These are phyloP conservation scores for Lizanozyma gosingica DNA, from an alignment of 1,139 yeast genomes.

Conservation along the genomic window DNA sequence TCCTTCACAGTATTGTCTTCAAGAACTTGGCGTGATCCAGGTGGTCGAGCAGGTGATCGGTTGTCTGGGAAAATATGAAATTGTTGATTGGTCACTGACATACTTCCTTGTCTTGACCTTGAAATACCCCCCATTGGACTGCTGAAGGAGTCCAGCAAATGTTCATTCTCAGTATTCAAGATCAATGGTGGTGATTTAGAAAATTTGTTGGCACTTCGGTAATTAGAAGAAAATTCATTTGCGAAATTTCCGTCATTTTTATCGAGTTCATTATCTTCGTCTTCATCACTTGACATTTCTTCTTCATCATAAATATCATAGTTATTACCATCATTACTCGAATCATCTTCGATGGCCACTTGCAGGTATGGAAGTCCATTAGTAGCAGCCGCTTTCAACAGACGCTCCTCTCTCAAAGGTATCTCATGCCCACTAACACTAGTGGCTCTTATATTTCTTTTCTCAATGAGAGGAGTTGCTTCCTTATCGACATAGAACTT, in stretches of 20 bases:
- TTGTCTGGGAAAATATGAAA: background rate
- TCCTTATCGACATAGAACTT: conserved; percentile 57
- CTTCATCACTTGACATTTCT: conserved; percentile 25
- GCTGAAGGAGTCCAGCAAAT: background rate
- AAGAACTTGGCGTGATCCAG: background rate
- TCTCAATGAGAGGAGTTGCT: conserved; percentile 17
- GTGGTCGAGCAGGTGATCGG: background rate
- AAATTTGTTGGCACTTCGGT: conserved; percentile 9
- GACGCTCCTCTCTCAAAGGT: conserved; percentile 8
- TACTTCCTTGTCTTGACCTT: background rate
- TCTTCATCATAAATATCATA: conserved; percentile 16
- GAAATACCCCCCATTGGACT: background rate
- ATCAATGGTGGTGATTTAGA: conserved; percentile 21
- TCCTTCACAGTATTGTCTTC: background rate
- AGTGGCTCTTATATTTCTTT: conserved; percentile 26
- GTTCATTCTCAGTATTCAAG: conserved; percentile 12
- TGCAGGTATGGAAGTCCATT: background rate
- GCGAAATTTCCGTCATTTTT: conserved; percentile 8
- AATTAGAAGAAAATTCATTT: conserved; percentile 2
- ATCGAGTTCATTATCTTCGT: conserved; percentile 15
- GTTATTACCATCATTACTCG: conserved; percentile 17
- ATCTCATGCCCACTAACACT: conserved; percentile 31
- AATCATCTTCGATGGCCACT: conserved; percentile 6
- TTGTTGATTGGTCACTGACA: background rate
- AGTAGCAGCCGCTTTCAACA: background rate